Evolutionary conservation across 106 monocot species (phyloP).

Genomic region (Triglochin maritima): DNA sequence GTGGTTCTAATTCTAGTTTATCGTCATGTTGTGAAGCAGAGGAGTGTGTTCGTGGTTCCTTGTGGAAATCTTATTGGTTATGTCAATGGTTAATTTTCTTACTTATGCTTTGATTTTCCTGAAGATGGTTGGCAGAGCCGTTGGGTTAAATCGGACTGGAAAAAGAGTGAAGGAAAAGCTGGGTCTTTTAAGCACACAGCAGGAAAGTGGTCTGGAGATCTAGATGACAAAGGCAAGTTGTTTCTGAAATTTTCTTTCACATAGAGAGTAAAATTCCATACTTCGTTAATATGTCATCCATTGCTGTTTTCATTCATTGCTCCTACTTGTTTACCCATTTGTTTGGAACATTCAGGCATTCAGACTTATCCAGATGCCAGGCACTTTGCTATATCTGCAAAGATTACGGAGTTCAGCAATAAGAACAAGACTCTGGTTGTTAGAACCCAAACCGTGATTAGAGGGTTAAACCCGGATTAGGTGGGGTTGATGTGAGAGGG

Average conservation of each 20-base stretch:
- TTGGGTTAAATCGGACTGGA: constrained; percentile 99
- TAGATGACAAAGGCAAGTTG: constrained; percentile 85
- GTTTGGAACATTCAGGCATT: constrained; percentile 35
- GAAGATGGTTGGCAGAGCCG: constrained; percentile 84
- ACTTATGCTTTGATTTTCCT: not conserved
- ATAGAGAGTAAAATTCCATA: too few relatives aligned
- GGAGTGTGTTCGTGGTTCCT: too few relatives aligned
- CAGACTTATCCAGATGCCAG: constrained; percentile 75
- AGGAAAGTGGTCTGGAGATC: constrained; percentile 89
- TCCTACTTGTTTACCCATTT: not conserved
- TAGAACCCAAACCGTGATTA: too few relatives aligned
- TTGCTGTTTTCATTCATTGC: not conserved
- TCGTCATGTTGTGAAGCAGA: too few relatives aligned
- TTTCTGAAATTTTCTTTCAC: not conserved
- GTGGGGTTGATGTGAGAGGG: too few relatives aligned
- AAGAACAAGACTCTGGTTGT: constrained; percentile 70
- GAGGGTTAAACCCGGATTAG: too few relatives aligned
- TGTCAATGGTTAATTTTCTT: too few relatives aligned
- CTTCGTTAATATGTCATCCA: too few relatives aligned
- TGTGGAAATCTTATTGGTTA: too few relatives aligned
- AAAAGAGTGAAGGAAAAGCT: constrained; percentile 95
- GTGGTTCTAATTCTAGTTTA: too few relatives aligned
- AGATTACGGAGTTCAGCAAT: constrained; percentile 82
- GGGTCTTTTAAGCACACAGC: constrained; percentile 89
- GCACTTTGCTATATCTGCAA: constrained; percentile 87